These are phyloP conservation scores for Volutella citrinella DNA, from an alignment of 2,329 filamentous ascomycete genomes.

Conservation along the genomic window DNA sequence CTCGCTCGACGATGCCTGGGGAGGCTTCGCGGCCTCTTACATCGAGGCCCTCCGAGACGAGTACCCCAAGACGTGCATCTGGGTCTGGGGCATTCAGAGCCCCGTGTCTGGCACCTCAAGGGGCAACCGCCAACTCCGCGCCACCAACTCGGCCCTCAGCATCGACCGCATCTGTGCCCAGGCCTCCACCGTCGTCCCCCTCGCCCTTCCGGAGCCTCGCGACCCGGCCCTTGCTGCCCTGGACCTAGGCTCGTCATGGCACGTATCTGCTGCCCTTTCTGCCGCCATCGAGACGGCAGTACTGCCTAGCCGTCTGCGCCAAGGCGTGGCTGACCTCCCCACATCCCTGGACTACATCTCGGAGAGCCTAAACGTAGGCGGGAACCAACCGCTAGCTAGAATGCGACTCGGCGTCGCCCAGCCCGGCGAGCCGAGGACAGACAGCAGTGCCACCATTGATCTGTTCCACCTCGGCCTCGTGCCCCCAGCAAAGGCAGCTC, in stretches of 20 bases:
- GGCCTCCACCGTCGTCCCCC: constrained; percentile 74
- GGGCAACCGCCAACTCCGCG: constrained; percentile 52
- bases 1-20: constrained; percentile 75
- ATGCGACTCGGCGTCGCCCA: constrained; percentile 62
- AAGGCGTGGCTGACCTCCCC: constrained; percentile 34
- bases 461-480: constrained; percentile 27
- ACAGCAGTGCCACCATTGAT: constrained; percentile 29
- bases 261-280: constrained; percentile 72
- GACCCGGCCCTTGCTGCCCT: constrained; percentile 58
- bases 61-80: constrained; percentile 81
- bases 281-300: constrained; percentile 76
- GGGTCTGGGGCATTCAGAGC: constrained; percentile 82
- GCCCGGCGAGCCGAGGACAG: constrained; percentile 26
- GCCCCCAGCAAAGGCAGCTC: constrained; percentile 6
- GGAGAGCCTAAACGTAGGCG: constrained; percentile 67
- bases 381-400: constrained; percentile 76
- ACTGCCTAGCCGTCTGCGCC: constrained; percentile 68
- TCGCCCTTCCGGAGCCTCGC: constrained; percentile 58
- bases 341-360: constrained; percentile 61
- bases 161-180: constrained; percentile 66
- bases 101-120: constrained; percentile 48
- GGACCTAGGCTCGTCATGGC: constrained; percentile 69
- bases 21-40: constrained; percentile 71
- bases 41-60: constrained; percentile 81
- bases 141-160: constrained; percentile 72